Evolutionary conservation across 129 eudicot genomes (phyloP), one percentile per base, ranked within the genome.

Genomic region (Helichrysum umbraculigerum): DNA sequence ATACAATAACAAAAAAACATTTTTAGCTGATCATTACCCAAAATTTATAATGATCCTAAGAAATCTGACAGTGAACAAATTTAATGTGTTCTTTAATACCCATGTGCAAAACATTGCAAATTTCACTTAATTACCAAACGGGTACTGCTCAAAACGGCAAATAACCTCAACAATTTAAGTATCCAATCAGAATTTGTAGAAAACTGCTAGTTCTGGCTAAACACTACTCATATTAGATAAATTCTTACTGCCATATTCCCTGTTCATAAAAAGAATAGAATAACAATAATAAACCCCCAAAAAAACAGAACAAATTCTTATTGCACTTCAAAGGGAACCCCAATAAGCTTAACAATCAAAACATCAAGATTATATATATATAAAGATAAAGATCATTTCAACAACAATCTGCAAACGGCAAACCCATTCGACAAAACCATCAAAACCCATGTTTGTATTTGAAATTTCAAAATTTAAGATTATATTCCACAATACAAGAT

Each of bases 31-130:
- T 6, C 28, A 57, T 6, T 7, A 57, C 62, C 12, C 62, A 6
- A 57, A 19, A n/a, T 16, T 57, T 57, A 57, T 58, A 58, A 58
- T 47, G 54, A 58, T 58, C 63, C 69, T 5, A 64, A 15, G 17
- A 4, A 64, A 64, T 64, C 3, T 32, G 69, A 37, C 16, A 47
- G 21, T 33, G 67, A 54, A 52, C 72, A 58, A 71, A 76, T 47
- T 77, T 65, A 63, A 65, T 82, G 33, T 17, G 6, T 76, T 71
- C 39, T 29, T 10, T 21, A 42, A 65, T 60, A 76, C 70, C 78
- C 79, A 77, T 57, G 29, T 77, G 77, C 44, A 20, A 82, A 72
- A 64, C 7, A 62, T 72, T 19, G 33, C 2, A 77, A 42, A 57
- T 64, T 76, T 32, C 6, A 66, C 72, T 58, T 64, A 73, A 58